Percentiles rank a stretch among this genome's conserved stretches.
Evolutionary conservation across 78 protist genomes (phyloP).

Genomic region (Tieghemostelium lacteum): DNA sequence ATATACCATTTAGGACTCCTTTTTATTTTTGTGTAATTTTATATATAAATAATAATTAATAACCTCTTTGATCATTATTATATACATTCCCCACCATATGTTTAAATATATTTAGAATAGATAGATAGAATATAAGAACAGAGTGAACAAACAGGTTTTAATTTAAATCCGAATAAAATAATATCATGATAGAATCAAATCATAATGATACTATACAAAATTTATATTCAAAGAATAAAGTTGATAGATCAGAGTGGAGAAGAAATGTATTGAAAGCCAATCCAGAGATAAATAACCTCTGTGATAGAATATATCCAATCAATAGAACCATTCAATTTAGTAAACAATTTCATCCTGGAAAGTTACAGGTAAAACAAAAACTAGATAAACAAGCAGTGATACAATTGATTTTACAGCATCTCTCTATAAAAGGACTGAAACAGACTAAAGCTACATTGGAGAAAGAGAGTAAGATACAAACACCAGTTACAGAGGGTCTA

Average conservation of each 20-base stretch:
- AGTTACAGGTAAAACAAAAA: constrained; percentile 68
- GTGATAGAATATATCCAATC: constrained; percentile 68
- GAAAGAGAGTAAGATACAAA: constrained; percentile 39
- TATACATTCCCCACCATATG: too few relatives aligned
- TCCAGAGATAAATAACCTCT: constrained; percentile 56
- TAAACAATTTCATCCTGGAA: constrained; percentile 74
- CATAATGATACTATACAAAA: too few relatives aligned
- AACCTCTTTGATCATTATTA: too few relatives aligned
- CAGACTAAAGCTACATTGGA: constrained; percentile 52
- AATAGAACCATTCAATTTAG: constrained; percentile 69
- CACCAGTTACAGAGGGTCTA: constrained; percentile 64
- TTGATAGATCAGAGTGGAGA: constrained; percentile 73
- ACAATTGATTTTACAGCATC: constrained; percentile 77
- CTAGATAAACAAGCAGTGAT: constrained; percentile 39
- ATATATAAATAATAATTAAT: too few relatives aligned
- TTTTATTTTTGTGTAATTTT: too few relatives aligned
- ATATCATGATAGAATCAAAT: too few relatives aligned
- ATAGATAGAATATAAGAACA: too few relatives aligned
- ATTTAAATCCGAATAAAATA: too few relatives aligned
- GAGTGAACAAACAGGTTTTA: too few relatives aligned
- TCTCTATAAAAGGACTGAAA: constrained; percentile 68
- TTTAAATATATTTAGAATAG: too few relatives aligned
- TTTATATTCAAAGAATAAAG: constrained; percentile 52
- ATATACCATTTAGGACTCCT: too few relatives aligned
- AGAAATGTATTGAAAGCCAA: constrained; percentile 60